Evolutionary conservation across 768 basidiomycete genomes (phyloP), one percentile per base, ranked within the genome.

Genomic region (Trametes cingulata): DNA sequence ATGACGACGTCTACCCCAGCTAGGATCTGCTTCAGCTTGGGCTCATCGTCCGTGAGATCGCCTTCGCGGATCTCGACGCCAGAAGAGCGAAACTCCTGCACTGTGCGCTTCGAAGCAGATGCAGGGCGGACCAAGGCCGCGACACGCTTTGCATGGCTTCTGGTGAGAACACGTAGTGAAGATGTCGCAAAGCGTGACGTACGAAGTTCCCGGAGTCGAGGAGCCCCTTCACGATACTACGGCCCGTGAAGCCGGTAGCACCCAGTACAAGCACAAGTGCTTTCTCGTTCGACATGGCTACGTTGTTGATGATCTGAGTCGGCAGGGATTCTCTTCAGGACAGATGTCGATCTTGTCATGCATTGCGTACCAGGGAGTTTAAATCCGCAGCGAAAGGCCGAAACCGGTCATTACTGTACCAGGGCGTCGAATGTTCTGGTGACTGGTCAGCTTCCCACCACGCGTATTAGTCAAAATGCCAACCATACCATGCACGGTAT

Each of bases 51-150:
- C n/a, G 13, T 19, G 15, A 65, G 10, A 51, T 67, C 66, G 14
- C 56, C 58, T 6, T 43, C 1, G 22, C 60, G 60, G 41, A 69
- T 63, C 27, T 68, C 65, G 6, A 63, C 64, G 17, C 68, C 66
- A 5, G 49, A n/a, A 8, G 33, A 25, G 45, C 51, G 56, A 17
- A 69, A 46, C 5, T 37, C 47, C 35, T 63, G 52, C 14, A 48
- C 35, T 14, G 37, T 25, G 15, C 59, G 62, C 35, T 69, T 69
- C 27, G 51, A 25, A 17, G 55, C 19, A 5, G 68, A 69, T 5
- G 25, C 50, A 9, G 67, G 56, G 19, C 68, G 58, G 17, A 65
- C 35, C 2, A 61, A 20, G 14, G 60, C 58, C 37, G 53, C 55
- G 20, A 68, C 50, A 0, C 53, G 41, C 67, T 68, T 24, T 41